phyloP scores from a whole-genome alignment of 495 filamentous ascomycete genomes.

The Penicillium taxi region DNA sequence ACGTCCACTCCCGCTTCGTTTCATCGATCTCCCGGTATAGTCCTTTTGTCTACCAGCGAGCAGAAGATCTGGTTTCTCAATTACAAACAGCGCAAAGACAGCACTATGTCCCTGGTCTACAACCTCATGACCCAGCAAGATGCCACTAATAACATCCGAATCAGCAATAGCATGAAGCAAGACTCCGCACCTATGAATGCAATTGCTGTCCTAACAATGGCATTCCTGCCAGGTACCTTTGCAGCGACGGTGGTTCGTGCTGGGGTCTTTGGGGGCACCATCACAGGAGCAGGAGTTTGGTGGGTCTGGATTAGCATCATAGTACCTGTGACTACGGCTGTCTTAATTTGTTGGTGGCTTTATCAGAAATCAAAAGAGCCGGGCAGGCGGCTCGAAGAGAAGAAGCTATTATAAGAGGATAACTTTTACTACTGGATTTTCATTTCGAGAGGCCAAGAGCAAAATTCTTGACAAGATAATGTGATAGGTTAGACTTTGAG shows the following conservation, averaged over 20 bases:
- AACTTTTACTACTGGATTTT: no score
- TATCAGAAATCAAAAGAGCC: constrained; percentile 6
- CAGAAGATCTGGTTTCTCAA: constrained; percentile 12
- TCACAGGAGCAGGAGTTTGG: no score
- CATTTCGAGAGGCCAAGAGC: no score
- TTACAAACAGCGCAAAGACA: constrained; percentile 13
- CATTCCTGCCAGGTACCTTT: constrained; percentile 47
- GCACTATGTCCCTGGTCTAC: constrained; percentile 10
- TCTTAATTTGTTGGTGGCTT: constrained; percentile 9
- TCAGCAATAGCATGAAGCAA: constrained; percentile 33
- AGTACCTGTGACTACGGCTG: constrained; percentile 5
- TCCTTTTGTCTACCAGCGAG: constrained; percentile 6
- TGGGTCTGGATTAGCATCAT: constrained; percentile 5
- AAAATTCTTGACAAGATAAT: no score
- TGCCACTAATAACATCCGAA: constrained; percentile 16
- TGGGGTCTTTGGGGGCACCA: constrained; percentile 5
- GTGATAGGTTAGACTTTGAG: no score
- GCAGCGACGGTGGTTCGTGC: constrained; percentile 7
- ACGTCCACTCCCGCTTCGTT: constrained; percentile 2
- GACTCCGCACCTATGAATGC: constrained; percentile 47
- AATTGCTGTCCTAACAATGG: constrained; percentile 46
- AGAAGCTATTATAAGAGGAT: no score
- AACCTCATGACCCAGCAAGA: constrained; percentile 12
- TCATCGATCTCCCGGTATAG: neutral
- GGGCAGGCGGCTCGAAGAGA: no score